Percentiles rank a stretch among this genome's conserved stretches.
These are phyloP conservation scores for Penicillium odoratum DNA, from an alignment of 495 filamentous ascomycete species.

Conservation along the genomic window DNA sequence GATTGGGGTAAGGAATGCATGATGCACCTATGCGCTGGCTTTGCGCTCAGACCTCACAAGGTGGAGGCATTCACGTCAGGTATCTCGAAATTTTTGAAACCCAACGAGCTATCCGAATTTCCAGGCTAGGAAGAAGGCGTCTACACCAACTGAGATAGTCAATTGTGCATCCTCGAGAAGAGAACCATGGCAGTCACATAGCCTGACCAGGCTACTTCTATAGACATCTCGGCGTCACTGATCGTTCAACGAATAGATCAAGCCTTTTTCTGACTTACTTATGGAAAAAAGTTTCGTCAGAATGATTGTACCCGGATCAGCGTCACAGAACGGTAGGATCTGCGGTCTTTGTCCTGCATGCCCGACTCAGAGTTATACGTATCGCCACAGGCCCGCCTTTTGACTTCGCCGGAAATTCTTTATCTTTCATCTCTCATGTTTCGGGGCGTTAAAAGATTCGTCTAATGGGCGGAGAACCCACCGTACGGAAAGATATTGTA, in stretches of 20 bases:
- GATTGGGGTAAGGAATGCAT: too few species aligned
- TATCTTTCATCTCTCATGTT: constrained; percentile 90
- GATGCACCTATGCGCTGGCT: too few species aligned
- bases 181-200: constrained; percentile 1
- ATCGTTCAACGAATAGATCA: not conserved
- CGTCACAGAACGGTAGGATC: constrained; percentile 92
- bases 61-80: too few species aligned
- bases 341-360: constrained; percentile 94
- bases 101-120: not conserved
- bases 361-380: constrained; percentile 90
- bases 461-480: constrained; percentile 93
- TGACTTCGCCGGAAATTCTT: constrained; percentile 89
- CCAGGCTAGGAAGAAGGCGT: not conserved
- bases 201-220: not conserved
- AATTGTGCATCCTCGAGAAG: not conserved
- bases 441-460: constrained; percentile 95
- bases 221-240: not conserved
- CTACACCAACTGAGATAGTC: not conserved
- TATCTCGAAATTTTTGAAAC: too few species aligned
- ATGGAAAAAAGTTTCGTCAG: constrained; percentile 85
- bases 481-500: constrained; percentile 85
- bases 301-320: constrained; percentile 97
- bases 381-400: constrained; percentile 72
- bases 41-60: too few species aligned
- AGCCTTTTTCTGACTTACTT: constrained; percentile 88